Evolutionary conservation across 192 early-diverging fungal species (phyloP).

Genomic region (Backusella tuberculispora): DNA sequence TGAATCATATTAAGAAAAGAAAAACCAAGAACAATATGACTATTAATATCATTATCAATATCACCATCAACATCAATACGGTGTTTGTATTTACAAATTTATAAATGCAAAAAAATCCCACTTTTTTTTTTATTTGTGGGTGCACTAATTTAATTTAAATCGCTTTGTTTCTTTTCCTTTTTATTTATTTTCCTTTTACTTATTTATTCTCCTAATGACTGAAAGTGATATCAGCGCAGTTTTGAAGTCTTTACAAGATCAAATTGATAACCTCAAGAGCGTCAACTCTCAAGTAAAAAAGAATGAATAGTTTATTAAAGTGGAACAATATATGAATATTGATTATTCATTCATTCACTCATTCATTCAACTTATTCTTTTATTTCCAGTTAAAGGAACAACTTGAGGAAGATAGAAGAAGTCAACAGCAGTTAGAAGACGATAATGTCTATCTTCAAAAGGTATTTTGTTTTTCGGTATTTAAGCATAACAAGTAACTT

Average conservation of each 20-base stretch:
- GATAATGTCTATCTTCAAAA: conserved; percentile 19
- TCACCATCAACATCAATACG: neutral
- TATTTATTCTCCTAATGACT: neutral
- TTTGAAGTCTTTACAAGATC: neutral
- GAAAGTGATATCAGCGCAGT: neutral
- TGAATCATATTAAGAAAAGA: too few relatives aligned
- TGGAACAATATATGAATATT: too few relatives aligned
- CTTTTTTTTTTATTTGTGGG: neutral
- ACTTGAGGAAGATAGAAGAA: conserved; percentile 3
- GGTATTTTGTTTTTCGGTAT: conserved; percentile 11
- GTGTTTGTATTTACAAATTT: neutral
- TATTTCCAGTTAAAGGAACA: conserved; percentile 17
- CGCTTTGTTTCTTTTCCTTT: neutral
- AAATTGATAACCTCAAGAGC: neutral
- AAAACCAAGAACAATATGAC: too few relatives aligned
- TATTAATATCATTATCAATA: too few relatives aligned
- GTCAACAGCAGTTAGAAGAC: neutral
- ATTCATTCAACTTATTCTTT: neutral
- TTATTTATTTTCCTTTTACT: neutral
- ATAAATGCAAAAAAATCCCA: neutral
- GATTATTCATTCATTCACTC: neutral
- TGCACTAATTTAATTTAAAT: conserved; percentile 1
- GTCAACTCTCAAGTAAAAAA: neutral
- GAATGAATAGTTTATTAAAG: neutral
- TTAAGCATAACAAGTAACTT: neutral